Evolutionary conservation across 192 early-diverging fungal genomes (phyloP), one percentile per base, ranked within the genome.

Genomic region (Coemansia sp.): DNA sequence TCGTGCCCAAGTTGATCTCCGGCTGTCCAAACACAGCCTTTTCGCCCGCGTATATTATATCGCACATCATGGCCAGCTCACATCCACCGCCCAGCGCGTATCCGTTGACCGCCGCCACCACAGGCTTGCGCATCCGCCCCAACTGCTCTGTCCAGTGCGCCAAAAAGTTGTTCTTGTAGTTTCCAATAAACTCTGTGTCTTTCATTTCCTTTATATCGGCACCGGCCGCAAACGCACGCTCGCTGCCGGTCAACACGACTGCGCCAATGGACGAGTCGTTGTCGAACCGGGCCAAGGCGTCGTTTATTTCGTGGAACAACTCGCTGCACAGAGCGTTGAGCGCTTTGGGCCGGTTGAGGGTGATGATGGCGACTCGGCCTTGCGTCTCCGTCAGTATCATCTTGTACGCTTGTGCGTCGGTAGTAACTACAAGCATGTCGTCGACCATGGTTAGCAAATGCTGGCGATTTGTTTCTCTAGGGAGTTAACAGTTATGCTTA

Each of bases 141-240:
- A 99, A 90, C 59, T 93, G 88, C 69, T 75, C 79, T 42, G 88
- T 89, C 97, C 97, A 99, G 76, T 97, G 91, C 18, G 85, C 90
- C 60, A 99, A 70, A 71, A 99, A 97, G 86, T 95, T 89, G 56
- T 80, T 83, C 71, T 88, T 90, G 85, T 94, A 97, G 84, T 90
- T 93, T 54, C 86, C 77, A 61, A 94, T 87, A 71, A 92, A 96
- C 64, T 87, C 83, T 24, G 92, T 83, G 61, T 90, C 88, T 78
- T 84, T 86, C 97, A 99, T 99, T 78, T 99, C 94, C 86, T 99
- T 97, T 81, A 99, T 99, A 71, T 99, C 97, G 50, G 97, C 97
- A 34, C 97, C 97, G 37, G 97, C 96, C 57, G 97, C 95, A 87
- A 99, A 99, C 8, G 94, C 93, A 70, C 91, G 91, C 74, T 93